Conservation (phyloP, 2,329 filamentous ascomycete species). For the Dactylella cylindrospora region DNA sequence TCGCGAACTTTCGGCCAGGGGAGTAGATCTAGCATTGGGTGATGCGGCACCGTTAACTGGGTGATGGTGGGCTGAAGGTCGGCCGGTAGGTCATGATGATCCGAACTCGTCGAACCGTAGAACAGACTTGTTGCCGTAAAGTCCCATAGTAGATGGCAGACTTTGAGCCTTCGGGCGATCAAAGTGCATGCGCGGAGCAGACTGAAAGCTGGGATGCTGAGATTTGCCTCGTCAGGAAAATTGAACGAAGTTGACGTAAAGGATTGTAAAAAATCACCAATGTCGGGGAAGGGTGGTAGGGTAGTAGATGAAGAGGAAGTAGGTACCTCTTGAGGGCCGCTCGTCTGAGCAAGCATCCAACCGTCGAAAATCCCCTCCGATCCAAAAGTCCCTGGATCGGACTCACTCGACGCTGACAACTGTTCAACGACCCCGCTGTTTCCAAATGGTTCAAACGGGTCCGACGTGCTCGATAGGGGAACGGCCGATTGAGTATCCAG, state of each 20-base stretch:
- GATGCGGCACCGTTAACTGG: slow-evolving; percentile 17
- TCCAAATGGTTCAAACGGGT: slow-evolving; percentile 37
- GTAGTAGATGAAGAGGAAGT: slow-evolving; percentile 3
- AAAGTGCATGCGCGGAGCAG: slow-evolving; percentile 36
- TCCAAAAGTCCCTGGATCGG: slow-evolving; percentile 36
- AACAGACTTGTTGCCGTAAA: slow-evolving; percentile 44
- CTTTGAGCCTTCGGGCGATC: slow-evolving; percentile 40
- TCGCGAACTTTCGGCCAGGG: slow-evolving; percentile 35
- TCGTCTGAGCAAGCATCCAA: slow-evolving; percentile 41
- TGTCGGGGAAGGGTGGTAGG: slow-evolving; percentile 23
- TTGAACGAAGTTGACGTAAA: slow-evolving; percentile 31
- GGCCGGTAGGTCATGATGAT: slow-evolving; percentile 29
- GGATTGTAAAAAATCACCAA: slow-evolving; percentile 29
- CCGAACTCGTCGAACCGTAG: slow-evolving; percentile 38
- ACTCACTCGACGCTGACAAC: slow-evolving; percentile 36
- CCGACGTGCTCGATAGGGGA: slow-evolving; percentile 16
- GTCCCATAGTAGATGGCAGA: slow-evolving; percentile 33
- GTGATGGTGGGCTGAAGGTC: slow-evolving; percentile 16
- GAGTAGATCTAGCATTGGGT: slow-evolving; percentile 19
- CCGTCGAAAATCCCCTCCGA: slow-evolving; percentile 34
- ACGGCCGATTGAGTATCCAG: slow-evolving; percentile 30
- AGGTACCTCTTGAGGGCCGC: slow-evolving; percentile 41
- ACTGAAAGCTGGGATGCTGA: slow-evolving; percentile 40
- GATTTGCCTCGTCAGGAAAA: slow-evolving; percentile 40
- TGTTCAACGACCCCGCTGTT: slow-evolving; percentile 28